Conservation (phyloP, 495 filamentous ascomycete species). For the Penicillium canariense region DNA sequence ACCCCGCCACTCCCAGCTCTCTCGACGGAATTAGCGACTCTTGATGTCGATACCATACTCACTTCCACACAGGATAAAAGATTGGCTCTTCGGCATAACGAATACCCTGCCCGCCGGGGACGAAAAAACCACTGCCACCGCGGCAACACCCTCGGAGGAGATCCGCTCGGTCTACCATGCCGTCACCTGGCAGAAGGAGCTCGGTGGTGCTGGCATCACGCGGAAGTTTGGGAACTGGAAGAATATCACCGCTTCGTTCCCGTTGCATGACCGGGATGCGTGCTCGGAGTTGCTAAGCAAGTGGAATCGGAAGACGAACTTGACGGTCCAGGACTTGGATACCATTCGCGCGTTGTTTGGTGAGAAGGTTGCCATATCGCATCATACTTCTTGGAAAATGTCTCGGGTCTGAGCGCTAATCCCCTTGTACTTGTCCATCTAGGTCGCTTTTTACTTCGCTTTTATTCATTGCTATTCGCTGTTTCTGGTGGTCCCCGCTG, state of each 20-base stretch:
- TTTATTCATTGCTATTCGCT: constrained; percentile 89
- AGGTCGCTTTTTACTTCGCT: constrained; percentile 92
- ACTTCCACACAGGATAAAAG: constrained; percentile 64
- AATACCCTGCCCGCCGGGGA: constrained; percentile 62
- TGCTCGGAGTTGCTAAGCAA: constrained; percentile 83
- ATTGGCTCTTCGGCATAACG: constrained; percentile 89
- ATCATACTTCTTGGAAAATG: neutral
- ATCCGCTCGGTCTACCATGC: constrained; percentile 83
- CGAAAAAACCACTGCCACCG: constrained; percentile 47
- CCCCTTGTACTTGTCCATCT: neutral
- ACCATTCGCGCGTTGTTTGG: constrained; percentile 82
- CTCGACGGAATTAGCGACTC: too few relatives aligned
- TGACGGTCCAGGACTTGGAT: constrained; percentile 72
- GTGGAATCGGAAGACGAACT: constrained; percentile 72
- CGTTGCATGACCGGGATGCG: constrained; percentile 81
- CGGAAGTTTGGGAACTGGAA: constrained; percentile 79
- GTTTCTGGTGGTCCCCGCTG: constrained; percentile 79
- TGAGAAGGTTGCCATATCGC: constrained; percentile 67
- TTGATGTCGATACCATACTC: neutral
- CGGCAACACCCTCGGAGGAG: constrained; percentile 83
- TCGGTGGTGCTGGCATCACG: constrained; percentile 88
- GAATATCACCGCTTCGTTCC: constrained; percentile 79
- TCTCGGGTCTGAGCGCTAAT: too few relatives aligned
- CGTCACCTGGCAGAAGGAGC: constrained; percentile 73
- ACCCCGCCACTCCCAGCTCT: too few relatives aligned